Evolutionary conservation across 345 rosid genomes (phyloP).

Genomic region (Brassica carinata): DNA sequence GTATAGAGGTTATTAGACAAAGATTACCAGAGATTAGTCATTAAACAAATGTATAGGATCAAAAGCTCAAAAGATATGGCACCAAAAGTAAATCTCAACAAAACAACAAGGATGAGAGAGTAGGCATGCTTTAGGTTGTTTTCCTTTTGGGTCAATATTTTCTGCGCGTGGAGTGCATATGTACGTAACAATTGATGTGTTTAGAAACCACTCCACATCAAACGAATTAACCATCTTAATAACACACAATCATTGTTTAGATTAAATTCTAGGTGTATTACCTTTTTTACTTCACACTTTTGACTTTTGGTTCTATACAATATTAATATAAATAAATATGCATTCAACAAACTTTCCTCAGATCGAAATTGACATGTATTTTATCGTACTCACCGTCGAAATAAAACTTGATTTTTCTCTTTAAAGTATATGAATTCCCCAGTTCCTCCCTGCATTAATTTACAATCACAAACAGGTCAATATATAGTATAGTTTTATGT

Average conservation of each 20-base stretch:
- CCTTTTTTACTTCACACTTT: conserved; percentile 25
- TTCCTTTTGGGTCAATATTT: conserved; percentile 30
- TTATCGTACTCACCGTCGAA: neutral
- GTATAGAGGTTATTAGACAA: neutral
- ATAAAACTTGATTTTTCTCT: neutral
- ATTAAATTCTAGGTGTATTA: neutral
- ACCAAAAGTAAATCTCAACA: conserved; percentile 26
- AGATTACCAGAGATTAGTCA: neutral
- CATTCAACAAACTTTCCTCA: neutral
- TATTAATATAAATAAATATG: neutral
- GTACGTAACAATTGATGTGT: conserved; percentile 41
- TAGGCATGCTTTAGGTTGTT: conserved; percentile 31
- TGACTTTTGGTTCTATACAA: conserved; percentile 22
- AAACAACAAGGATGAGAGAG: conserved; percentile 28
- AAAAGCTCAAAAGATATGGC: conserved; percentile 22
- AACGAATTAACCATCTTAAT: conserved; percentile 30
- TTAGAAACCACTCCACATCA: conserved; percentile 37
- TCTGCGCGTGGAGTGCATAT: conserved; percentile 39
- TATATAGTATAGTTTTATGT: too few relatives aligned
- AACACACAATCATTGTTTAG: conserved; percentile 30
- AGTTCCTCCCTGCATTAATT: neutral
- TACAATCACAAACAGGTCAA: neutral
- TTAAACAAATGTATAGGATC: conserved; percentile 13
- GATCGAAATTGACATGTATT: neutral
- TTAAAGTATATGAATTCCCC: neutral